These are phyloP conservation scores for Mycena vulgaris DNA, from an alignment of 768 basidiomycete species.

Conservation along the genomic window DNA sequence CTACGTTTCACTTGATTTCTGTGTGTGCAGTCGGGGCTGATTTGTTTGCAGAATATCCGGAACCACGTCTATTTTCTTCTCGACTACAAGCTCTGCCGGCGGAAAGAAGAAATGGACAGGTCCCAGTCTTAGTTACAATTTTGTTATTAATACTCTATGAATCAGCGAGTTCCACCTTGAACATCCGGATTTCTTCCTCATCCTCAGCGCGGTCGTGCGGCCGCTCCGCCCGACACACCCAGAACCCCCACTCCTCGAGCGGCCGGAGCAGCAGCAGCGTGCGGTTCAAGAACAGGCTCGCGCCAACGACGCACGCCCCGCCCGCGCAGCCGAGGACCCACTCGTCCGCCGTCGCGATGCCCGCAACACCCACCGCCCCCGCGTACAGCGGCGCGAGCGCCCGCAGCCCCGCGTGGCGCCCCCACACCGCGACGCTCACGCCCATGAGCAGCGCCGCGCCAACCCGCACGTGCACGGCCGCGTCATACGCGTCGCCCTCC, in stretches of 20 bases:
- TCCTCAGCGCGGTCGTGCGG: background rate
- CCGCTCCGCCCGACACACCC: slow-evolving; percentile 8
- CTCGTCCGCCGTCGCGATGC: slow-evolving; percentile 17
- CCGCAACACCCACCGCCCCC: background rate
- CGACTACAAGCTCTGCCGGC: too few species aligned
- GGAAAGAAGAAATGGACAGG: too few species aligned
- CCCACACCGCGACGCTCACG: slow-evolving; percentile 1
- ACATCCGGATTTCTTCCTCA: too few species aligned
- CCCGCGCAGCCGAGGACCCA: slow-evolving; percentile 22
- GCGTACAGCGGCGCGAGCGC: slow-evolving; percentile 16
- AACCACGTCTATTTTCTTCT: too few species aligned
- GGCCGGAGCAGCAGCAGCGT: slow-evolving; percentile 4
- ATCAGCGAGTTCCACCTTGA: too few species aligned
- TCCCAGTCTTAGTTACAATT: too few species aligned
- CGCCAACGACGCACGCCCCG: background rate
- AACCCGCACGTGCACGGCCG: slow-evolving; percentile 17
- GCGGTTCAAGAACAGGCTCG: slow-evolving; percentile 23
- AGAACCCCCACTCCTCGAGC: slow-evolving; percentile 20
- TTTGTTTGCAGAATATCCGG: too few species aligned
- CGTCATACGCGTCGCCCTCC: too few species aligned
- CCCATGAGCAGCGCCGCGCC: slow-evolving; percentile 4
- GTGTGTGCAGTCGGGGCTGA: too few species aligned
- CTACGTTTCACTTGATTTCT: too few species aligned
- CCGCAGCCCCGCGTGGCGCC: slow-evolving; percentile 22
- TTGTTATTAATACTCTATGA: too few species aligned